Base-by-base conservation (phyloP, 495 filamentous ascomycete genomes). In the Talaromyces wortmannii region DNA sequence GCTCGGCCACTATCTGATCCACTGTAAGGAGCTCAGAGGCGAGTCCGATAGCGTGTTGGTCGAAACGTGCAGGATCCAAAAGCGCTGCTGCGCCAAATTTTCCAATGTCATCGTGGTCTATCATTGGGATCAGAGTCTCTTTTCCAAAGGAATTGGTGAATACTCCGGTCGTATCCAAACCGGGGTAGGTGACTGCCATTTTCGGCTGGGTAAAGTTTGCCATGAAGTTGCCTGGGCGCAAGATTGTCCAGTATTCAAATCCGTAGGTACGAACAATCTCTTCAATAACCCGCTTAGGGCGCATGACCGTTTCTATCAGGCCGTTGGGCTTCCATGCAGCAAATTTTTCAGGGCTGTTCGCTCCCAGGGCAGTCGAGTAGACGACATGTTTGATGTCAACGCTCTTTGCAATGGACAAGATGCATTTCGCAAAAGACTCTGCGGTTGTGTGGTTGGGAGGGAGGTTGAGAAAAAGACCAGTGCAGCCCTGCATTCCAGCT, bases 161-260 rank as follows among this genome's bases (percentile, higher is more conserved):
- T n/a, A 55, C 57, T 10, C 72, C 68, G 5, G 57, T 69, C 42
- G 70, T 66, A 3, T 56, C 59, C 0, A 78, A 55, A 3, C 68
- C 71, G 1, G 67, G 61, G 44, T 71, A 77, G 12, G 40, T 40
- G 63, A 75, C 66, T 5, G 40, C 30, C 0, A 67, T 65, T 16
- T 69, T 59, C 6, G 74, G 73, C 0, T 45, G 30, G 4, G 79
- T 55, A 57, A 71, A 73, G 50, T 82, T 82, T 5, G 68, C 62
- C 78, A 80, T 80, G 67, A 80, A 82, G 44, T 67, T 71, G 3
- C 67, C 75, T 2, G 73, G 72, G 7, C 71, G 67, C 7, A 79
- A 31, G 31, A 79, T 70, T 0, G 75, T 76, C 66, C 71, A 78
- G 12, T 60, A 46, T 12, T 68, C 57, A 56, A 77, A 71, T 2